Evolutionary conservation across 2,329 filamentous ascomycete genomes (phyloP).

Genomic region (Exophiala aquamarina): DNA sequence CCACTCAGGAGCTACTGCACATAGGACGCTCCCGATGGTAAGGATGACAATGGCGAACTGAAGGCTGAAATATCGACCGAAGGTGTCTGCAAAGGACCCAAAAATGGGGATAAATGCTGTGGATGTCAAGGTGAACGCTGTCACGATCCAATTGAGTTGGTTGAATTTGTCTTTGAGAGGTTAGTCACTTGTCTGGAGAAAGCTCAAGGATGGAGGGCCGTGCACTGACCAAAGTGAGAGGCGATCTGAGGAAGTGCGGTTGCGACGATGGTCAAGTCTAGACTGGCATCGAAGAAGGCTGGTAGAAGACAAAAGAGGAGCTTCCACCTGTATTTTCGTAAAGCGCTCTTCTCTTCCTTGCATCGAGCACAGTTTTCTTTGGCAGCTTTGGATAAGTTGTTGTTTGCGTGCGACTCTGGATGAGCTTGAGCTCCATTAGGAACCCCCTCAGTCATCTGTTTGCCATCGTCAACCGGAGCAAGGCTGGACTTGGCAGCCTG

Average conservation of each 20-base stretch:
- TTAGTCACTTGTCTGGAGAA: not conserved
- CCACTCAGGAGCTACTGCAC: conserved; percentile 50
- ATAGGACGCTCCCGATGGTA: conserved; percentile 54
- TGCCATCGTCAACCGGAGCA: not conserved
- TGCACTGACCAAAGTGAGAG: conserved; percentile 61
- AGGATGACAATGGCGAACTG: conserved; percentile 60
- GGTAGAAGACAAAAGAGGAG: conserved; percentile 59
- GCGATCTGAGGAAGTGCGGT: conserved; percentile 64
- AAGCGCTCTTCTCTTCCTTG: conserved; percentile 35
- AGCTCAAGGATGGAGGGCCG: not conserved
- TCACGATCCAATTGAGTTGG: conserved; percentile 50
- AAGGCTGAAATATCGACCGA: conserved; percentile 50
- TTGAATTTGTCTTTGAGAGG: conserved; percentile 59
- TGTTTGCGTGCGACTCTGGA: not conserved
- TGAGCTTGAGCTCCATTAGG: not conserved
- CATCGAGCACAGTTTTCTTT: conserved; percentile 27
- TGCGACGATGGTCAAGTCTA: conserved; percentile 66
- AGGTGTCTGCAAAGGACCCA: conserved; percentile 54
- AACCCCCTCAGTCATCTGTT: not conserved
- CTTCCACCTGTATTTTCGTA: conserved; percentile 56
- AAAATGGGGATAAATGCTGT: conserved; percentile 54
- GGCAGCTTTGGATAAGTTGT: not conserved
- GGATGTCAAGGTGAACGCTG: conserved; percentile 66
- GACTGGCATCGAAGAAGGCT: conserved; percentile 61
- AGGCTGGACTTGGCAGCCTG: not conserved